Evolutionary conservation across 768 basidiomycete genomes (phyloP), one percentile per base, ranked within the genome.

Genomic region (Omphalotus guepiniiformis): DNA sequence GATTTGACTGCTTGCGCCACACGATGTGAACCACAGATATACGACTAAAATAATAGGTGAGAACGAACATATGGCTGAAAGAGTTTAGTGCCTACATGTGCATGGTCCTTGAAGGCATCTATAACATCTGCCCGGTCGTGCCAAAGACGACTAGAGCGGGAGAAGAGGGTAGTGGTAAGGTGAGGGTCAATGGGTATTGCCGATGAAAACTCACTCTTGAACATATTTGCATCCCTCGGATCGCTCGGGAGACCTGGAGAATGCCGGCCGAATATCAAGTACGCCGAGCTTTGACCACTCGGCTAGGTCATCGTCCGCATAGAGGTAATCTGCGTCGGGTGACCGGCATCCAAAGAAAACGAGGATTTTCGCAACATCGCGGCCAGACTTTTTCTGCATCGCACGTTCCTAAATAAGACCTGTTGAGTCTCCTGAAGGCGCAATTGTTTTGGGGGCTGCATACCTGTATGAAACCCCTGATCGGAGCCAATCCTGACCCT

Each of bases 341-440:
- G 63, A 53, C 6, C 70, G 59, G 55, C 76, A 78, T 2, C 76
- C 75, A 51, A 74, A 75, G 66, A 75, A 78, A 28, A 76, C 55
- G 18, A 74, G 46, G 39, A 65, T 63, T 49, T 61, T 57, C 4
- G 69, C 71, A 6, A 74, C 69, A 18, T 69, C 61, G 11, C 73
- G 56, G 1, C 74, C 74, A 7, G 69, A 63, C 22, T 59, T 57
- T 57, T 70, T 73, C 56, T 76, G 74, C 42, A 66, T 54, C 16
- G 72, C 71, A 5, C 76, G 67, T 51, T 76, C 76, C 56, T 76
- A 13, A 25, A 11, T 6, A 11, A 13, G n/a, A n/a, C n/a, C 16
- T 4, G n/a, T 16, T 36, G 13, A 23, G 11, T 25, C 26, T 23
- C 12, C 2, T 13, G 13, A 9, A 23, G 9, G 16, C n/a, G 6